Evolutionary conservation across 345 rosid species (phyloP).

Genomic region (Camelina neglecta): DNA sequence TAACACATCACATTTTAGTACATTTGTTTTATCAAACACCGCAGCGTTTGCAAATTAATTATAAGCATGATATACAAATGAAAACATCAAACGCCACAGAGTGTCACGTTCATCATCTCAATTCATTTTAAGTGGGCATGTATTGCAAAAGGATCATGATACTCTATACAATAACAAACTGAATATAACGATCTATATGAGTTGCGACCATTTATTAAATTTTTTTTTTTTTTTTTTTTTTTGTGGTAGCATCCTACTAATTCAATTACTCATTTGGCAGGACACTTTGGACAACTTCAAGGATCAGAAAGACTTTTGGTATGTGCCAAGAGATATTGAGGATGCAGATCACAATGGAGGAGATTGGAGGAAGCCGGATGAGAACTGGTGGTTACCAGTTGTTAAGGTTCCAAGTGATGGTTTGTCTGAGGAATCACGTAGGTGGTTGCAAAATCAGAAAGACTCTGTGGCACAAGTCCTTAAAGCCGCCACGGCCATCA

Average conservation of each 20-base stretch:
- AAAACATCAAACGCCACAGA: neutral
- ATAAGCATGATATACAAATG: neutral
- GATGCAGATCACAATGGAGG: constrained; percentile 58
- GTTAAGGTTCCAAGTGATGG: constrained; percentile 78
- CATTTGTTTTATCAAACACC: neutral
- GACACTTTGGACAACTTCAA: constrained; percentile 77
- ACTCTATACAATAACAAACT: too few species aligned
- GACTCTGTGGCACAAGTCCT: constrained; percentile 86
- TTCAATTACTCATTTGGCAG: constrained; percentile 48
- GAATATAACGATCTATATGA: too few species aligned
- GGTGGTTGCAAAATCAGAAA: constrained; percentile 73
- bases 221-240: too few species aligned
- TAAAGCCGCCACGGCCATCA: constrained; percentile 90
- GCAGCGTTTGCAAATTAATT: constrained; percentile 14
- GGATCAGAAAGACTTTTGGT: constrained; percentile 81
- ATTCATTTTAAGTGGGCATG: neutral
- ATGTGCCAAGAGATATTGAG: constrained; percentile 59
- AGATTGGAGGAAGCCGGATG: constrained; percentile 50
- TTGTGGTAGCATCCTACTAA: neutral
- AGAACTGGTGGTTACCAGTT: constrained; percentile 90
- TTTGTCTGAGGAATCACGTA: constrained; percentile 61
- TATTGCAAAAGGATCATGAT: neutral
- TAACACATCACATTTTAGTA: neutral
- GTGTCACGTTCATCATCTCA: neutral
- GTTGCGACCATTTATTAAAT: too few species aligned